Base-by-base conservation (phyloP, 2,329 filamentous ascomycete genomes). In the Madurella fahalii region DNA sequence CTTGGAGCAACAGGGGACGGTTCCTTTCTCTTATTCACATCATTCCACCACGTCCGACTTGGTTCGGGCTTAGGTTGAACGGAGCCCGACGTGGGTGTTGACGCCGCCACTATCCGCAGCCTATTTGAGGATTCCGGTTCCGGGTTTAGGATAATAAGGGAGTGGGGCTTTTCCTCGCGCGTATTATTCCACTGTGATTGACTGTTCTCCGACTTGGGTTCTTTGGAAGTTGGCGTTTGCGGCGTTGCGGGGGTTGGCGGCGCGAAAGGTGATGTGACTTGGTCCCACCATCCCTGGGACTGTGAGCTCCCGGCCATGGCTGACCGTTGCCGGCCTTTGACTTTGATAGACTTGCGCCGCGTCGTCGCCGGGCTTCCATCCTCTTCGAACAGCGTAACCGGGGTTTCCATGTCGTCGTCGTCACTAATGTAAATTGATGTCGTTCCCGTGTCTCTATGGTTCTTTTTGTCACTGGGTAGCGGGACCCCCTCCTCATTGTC, bases 271-370 rank as follows among this genome's bases (percentile, higher is more conserved):
- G 87, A 88, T 8, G 81, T 85, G 52, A 91, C 82, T 60, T 88
- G 78, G 63, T 89, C 88, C 87, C 87, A 91, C 87, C 87, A 91
- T 17, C 87, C 87, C 56, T 78, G 77, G 25, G 85, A 86, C 52
- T 77, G 78, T 11, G 81, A 78, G 41, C 75, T 78, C 30, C 80
- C 81, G 40, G 79, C 81, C 69, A 43, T 76, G 68, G 41, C 72
- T 70, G 60, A 73, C 47, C 45, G 61, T 13, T 67, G 65, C 9
- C 68, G 64, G 8, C 67, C 69, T 49, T 72, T 74, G 13, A 69
- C 65, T 52, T 70, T 74, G 40, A 67, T 61, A 5, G 73, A 72
- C 54, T 72, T 71, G 47, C 58, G 72, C 54, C 65, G 72, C 47
- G 64, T 69, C 65, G 64, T 68, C 30, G 66, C 65, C 2, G 74